Evolutionary conservation across 2,329 filamentous ascomycete species (phyloP).

Genomic region (Tolypocladium ovalisporum): DNA sequence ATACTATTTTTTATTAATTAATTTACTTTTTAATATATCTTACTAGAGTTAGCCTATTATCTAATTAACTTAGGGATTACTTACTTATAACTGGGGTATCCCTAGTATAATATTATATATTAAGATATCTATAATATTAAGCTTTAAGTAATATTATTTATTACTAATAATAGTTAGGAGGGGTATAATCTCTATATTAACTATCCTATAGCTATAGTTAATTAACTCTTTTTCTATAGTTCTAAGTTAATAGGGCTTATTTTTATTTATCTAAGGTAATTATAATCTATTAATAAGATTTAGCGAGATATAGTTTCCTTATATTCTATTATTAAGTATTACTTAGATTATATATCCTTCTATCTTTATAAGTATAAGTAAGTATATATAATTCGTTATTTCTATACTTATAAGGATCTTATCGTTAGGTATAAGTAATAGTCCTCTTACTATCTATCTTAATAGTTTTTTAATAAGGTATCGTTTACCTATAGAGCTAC

Average conservation of each 20-base stretch:
- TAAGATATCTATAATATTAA: too few species aligned
- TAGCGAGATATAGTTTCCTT: too few species aligned
- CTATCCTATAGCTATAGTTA: not conserved
- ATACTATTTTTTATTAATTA: not conserved
- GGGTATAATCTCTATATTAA: not conserved
- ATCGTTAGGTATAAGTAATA: not conserved
- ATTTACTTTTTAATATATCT: not conserved
- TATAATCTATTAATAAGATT: not conserved
- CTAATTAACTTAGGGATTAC: not conserved
- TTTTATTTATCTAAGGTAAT: not conserved
- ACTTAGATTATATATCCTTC: too few species aligned
- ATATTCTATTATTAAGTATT: too few species aligned
- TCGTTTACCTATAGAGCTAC: not conserved
- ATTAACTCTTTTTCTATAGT: not conserved
- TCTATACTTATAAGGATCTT: not conserved
- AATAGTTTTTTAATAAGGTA: not conserved
- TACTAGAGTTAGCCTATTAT: not conserved
- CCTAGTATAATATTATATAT: too few species aligned
- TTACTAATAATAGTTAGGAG: not conserved
- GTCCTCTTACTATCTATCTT: not conserved
- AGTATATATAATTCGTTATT: too few species aligned
- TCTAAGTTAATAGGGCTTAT: not conserved
- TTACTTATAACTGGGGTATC: not conserved
- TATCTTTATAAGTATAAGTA: too few species aligned
- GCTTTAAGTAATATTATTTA: not conserved